Evolutionary conservation across 2,329 filamentous ascomycete species (phyloP).

Genomic region (Rutstroemia sp.): DNA sequence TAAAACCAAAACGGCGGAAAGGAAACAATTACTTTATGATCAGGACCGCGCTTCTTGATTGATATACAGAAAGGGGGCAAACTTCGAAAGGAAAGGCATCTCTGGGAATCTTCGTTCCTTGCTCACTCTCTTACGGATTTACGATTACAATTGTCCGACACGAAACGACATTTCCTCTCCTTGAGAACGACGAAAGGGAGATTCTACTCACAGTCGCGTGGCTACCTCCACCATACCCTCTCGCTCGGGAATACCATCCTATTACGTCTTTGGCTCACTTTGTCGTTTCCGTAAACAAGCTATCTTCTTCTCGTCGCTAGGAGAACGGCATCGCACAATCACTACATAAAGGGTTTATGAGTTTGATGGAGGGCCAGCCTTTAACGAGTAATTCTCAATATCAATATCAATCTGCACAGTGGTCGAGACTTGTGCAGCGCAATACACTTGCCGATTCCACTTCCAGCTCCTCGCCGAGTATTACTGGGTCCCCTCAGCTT

Average conservation of each 20-base stretch:
- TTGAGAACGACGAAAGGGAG: not conserved
- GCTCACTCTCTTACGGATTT: not conserved
- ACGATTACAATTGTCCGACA: slow-evolving; percentile 3
- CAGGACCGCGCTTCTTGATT: not conserved
- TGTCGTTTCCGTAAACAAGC: not conserved
- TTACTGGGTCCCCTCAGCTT: slow-evolving; percentile 23
- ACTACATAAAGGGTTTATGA: slow-evolving; percentile 19
- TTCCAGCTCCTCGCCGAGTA: slow-evolving; percentile 20
- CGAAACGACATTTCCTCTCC: not conserved
- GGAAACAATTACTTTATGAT: not conserved
- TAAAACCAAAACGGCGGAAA: not conserved
- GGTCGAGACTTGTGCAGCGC: slow-evolving; percentile 30
- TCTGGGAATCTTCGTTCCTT: not conserved
- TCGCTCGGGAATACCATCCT: not conserved
- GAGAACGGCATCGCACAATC: not conserved
- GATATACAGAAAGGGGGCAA: slow-evolving; percentile 4
- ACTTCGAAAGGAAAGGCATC: not conserved
- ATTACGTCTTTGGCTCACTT: not conserved
- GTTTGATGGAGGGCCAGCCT: slow-evolving; percentile 31
- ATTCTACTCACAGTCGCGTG: slow-evolving; percentile 2
- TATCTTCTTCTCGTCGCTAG: not conserved
- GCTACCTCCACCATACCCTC: slow-evolving; percentile 4
- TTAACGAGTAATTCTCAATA: slow-evolving; percentile 27
- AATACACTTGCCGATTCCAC: slow-evolving; percentile 26
- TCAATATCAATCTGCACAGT: slow-evolving; percentile 31